These are phyloP conservation scores for Domatiomyces globalis DNA, from an alignment of 2,329 filamentous ascomycete genomes.

Conservation along the genomic window DNA sequence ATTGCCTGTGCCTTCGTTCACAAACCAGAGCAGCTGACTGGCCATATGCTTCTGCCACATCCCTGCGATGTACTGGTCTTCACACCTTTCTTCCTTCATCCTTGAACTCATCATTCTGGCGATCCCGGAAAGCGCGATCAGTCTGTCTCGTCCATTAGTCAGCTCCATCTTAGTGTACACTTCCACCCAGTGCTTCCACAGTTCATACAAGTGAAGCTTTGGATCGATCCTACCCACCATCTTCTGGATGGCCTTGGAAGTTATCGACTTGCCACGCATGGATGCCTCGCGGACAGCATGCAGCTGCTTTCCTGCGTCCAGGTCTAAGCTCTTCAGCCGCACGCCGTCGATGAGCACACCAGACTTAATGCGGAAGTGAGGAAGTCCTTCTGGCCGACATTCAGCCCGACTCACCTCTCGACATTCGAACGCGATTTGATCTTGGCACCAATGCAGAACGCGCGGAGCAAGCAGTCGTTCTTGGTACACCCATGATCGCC, in stretches of 20 bases:
- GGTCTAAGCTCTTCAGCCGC: conserved; percentile 3
- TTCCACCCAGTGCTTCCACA: conserved; percentile 4
- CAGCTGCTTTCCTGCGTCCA: conserved; percentile 2
- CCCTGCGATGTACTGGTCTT: conserved; percentile 6
- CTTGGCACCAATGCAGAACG: conserved; percentile 14
- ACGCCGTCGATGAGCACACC: conserved; percentile 1
- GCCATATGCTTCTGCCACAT: conserved; percentile 4
- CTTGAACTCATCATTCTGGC: conserved; percentile 1
- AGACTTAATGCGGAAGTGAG: conserved; percentile 2
- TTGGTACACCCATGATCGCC: conserved; percentile 18
- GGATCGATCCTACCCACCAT: too few relatives aligned
- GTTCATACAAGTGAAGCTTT: too few relatives aligned
- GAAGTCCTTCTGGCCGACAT: conserved; percentile 3
- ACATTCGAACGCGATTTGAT: conserved; percentile 17
- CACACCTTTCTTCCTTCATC: conserved; percentile 1
- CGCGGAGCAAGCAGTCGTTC: conserved; percentile 16
- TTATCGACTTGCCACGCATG: too few relatives aligned
- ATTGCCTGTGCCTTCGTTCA: not conserved
- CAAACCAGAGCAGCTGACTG: conserved; percentile 4
- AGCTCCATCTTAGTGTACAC: conserved; percentile 5
- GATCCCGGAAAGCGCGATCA: conserved; percentile 7
- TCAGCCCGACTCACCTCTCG: conserved; percentile 10
- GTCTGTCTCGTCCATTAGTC: conserved; percentile 2
- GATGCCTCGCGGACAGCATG: not conserved
- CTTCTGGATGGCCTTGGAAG: too few relatives aligned